Evolutionary conservation across 441 rosid species (phyloP), one percentile per base, ranked within the genome.

Genomic region (Lepidium campestre): DNA sequence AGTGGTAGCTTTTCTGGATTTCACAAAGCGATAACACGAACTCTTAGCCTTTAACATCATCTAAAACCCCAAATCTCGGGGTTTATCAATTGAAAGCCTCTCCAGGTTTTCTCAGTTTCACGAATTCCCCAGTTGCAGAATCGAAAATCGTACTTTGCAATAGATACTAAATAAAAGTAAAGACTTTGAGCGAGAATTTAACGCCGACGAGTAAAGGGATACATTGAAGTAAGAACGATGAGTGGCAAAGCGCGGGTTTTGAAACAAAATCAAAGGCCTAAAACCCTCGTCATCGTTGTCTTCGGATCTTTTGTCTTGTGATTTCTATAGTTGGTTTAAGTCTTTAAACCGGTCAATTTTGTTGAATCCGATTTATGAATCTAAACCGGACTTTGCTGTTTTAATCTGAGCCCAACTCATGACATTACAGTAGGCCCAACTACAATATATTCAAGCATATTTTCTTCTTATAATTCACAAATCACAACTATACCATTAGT

Each of bases 1-100:
- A 53, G 77, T 74, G 1, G 79, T 53, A 45, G 78, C 71, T 62
- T 73, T 78, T 57, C 82, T 66, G 37, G 78, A 50, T 54, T 76
- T 75, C 11, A 66, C 22, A 7, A 66, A 52, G 15, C 76, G 76
- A 27, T 52, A 45, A 5, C 72, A 66, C 40, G 73, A 56, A 77
- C 31, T 35, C 20, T 72, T 66, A 4, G 49, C 67, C 62, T 65
- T 72, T 45, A 72, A 66, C 76, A 72, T 72, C 14, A 2, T 59
- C 66, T 57, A 12, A 49, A 35, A 45, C 57, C 41, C 49, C 18
- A 34, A 71, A 70, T 31, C 48, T 46, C 42, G 48, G 20, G 53
- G 57, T 32, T 45, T 54, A 23, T 22, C 13, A 63, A 47, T 15
- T 18, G 54, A 57, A 72, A 57, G 18, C 40, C 29, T 49, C 57